Percentiles rank a stretch among this genome's conserved stretches.
Evolutionary conservation across 2,329 filamentous ascomycete species (phyloP).

Genomic region (Moelleriella libera): DNA sequence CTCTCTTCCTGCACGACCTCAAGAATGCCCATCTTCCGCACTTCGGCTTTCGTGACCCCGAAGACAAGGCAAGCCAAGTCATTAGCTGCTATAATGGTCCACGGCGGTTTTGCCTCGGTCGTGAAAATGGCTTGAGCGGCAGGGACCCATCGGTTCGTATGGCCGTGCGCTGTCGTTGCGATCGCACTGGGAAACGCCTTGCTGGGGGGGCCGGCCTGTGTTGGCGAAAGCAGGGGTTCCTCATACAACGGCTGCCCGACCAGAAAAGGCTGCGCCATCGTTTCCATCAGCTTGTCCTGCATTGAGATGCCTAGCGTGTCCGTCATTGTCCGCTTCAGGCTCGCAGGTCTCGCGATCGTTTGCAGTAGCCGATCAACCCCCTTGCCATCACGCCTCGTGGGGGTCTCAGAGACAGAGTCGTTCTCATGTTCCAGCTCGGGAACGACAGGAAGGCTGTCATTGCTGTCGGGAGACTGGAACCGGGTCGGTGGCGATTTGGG

Average conservation of each 20-base stretch:
- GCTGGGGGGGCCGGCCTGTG: constrained; percentile 20
- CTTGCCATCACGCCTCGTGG: constrained; percentile 41
- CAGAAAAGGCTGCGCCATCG: constrained; percentile 68
- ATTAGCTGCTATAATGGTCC: constrained; percentile 93
- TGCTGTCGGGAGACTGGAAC: constrained; percentile 3
- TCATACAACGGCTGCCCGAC: constrained; percentile 23
- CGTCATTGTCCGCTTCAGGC: constrained; percentile 74
- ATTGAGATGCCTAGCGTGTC: constrained; percentile 62
- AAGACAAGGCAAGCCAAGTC: constrained; percentile 96
- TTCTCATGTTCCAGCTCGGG: constrained; percentile 19
- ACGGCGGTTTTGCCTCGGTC: constrained; percentile 79
- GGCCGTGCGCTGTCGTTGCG: constrained; percentile 59
- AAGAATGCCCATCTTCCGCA: constrained; percentile 85
- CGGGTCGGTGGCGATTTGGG: constrained; percentile 7
- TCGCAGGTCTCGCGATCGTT: constrained; percentile 46
- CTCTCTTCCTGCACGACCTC: constrained; percentile 88
- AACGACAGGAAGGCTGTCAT: constrained; percentile 4
- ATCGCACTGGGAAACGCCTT: constrained; percentile 31
- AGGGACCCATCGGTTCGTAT: constrained; percentile 80
- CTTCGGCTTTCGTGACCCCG: constrained; percentile 92
- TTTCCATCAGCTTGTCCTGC: constrained; percentile 74
- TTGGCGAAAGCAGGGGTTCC: constrained; percentile 28
- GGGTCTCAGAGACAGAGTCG: constrained; percentile 38
- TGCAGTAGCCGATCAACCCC: constrained; percentile 31
- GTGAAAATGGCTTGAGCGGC: constrained; percentile 95